Evolutionary conservation across 768 basidiomycete species (phyloP), one percentile per base, ranked within the genome.

Genomic region (Boletellus sp.): DNA sequence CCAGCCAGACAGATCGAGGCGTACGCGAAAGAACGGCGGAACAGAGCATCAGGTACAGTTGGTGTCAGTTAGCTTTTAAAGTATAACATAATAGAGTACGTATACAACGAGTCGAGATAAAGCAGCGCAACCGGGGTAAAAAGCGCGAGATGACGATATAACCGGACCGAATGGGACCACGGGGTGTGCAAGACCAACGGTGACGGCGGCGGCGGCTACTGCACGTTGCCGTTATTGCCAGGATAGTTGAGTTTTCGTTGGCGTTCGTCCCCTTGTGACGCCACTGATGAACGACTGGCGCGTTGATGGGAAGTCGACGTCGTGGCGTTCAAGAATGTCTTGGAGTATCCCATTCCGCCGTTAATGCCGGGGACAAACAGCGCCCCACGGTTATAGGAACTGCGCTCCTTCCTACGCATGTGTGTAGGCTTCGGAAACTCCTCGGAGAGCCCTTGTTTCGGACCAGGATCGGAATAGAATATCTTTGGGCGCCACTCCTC

Each of bases 351-450:
- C 11, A 62, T 48, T 17, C 60, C 63, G 17, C 56, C 54, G 17
- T 40, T 61, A 23, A 65, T 59, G 15, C 76, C 74, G 33, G 80
- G 79, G 28, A 82, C 82, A 58, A 79, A 90, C 37, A 90, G 66
- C 28, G 84, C 81, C 3, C 85, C 87, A 34, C 87, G 81, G 60
- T 89, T 91, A 56, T 80, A 77, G 10, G 83, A 84, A 60, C 87
- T 89, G n/a, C 89, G 79, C 67, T 90, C 89, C 63, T 90, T 90
- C 60, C 90, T 77, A 37, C 84, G 72, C 39, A 87, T 76, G 63
- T 92, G 89, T 10, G 89, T 92, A 26, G 90, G 86, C 34, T 84
- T 73, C 1, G 90, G 90, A 70, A 93, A 93, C 22, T 84, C 85
- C 62, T 94, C 85, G 0, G 83, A 80, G 20, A 85, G 72, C 7